phyloP scores from a whole-genome alignment of 345 rosid genomes.

The Turnera subulata region DNA sequence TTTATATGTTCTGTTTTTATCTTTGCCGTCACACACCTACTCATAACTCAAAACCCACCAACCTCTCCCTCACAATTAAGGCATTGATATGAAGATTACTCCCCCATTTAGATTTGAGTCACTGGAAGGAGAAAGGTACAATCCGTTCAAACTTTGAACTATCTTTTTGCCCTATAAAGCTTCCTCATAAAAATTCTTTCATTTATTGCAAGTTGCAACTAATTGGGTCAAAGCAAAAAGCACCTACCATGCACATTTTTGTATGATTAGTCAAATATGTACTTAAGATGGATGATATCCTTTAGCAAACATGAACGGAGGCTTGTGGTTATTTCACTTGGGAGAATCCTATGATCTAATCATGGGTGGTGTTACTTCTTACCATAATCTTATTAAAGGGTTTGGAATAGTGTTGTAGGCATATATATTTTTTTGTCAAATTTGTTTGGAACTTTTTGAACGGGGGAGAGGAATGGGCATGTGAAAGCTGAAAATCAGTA shows the following conservation, averaged over 20 bases:
- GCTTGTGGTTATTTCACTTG: not conserved
- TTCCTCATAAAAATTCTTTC: not conserved
- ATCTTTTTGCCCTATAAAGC: not conserved
- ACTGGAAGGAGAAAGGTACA: not conserved
- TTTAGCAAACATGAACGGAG: not conserved
- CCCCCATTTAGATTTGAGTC: not conserved
- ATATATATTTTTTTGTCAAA: too few relatives aligned
- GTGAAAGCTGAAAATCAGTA: too few relatives aligned
- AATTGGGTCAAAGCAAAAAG: conserved; percentile 12
- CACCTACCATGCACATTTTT: not conserved
- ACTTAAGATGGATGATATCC: conserved; percentile 1
- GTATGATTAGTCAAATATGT: conserved; percentile 16
- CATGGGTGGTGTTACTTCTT: too few relatives aligned
- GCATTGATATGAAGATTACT: not conserved
- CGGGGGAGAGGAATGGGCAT: too few relatives aligned
- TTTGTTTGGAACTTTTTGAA: too few relatives aligned
- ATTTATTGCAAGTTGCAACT: not conserved
- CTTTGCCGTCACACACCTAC: conserved; percentile 32
- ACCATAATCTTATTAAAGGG: too few relatives aligned
- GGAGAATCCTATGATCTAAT: conserved; percentile 1
- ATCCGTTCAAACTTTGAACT: conserved; percentile 19
- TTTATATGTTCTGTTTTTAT: not conserved
- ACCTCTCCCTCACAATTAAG: conserved; percentile 9
- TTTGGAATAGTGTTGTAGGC: too few relatives aligned
- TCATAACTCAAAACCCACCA: conserved; percentile 14